phyloP scores from a whole-genome alignment of 2,329 filamentous ascomycete genomes.

The Cladosporium sp. region DNA sequence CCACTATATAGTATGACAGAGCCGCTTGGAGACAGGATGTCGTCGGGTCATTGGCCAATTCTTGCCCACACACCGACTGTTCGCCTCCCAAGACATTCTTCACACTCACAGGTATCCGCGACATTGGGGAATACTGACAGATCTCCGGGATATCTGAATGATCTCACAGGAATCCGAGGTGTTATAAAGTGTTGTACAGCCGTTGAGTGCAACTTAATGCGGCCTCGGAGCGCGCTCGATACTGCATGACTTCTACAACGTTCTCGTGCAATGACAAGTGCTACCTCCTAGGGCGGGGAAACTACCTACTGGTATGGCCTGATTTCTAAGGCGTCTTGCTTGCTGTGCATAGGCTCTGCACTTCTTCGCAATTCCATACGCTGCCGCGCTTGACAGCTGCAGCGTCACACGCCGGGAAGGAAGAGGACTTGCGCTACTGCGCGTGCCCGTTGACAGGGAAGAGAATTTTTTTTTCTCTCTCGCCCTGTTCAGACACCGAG shows the following conservation, averaged over 20 bases:
- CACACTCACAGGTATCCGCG: neutral
- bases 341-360: neutral
- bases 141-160: neutral
- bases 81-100: neutral
- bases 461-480: conserved; percentile 11
- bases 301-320: neutral
- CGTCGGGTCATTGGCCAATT: neutral
- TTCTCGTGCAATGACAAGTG: too few relatives aligned
- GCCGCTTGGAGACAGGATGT: neutral
- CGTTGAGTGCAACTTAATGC: neutral
- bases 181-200: neutral
- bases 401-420: neutral
- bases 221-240: neutral
- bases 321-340: neutral
- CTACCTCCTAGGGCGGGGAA: neutral
- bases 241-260: neutral
- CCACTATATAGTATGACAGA: neutral
- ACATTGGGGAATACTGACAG: neutral
- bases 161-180: neutral
- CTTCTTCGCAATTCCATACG: neutral
- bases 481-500: neutral
- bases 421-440: neutral
- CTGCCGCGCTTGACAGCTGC: conserved; percentile 4
- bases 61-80: neutral
- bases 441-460: conserved; percentile 16